These are phyloP conservation scores for Aspergillus nidulans DNA, from an alignment of 495 filamentous ascomycete species.

Conservation along the genomic window DNA sequence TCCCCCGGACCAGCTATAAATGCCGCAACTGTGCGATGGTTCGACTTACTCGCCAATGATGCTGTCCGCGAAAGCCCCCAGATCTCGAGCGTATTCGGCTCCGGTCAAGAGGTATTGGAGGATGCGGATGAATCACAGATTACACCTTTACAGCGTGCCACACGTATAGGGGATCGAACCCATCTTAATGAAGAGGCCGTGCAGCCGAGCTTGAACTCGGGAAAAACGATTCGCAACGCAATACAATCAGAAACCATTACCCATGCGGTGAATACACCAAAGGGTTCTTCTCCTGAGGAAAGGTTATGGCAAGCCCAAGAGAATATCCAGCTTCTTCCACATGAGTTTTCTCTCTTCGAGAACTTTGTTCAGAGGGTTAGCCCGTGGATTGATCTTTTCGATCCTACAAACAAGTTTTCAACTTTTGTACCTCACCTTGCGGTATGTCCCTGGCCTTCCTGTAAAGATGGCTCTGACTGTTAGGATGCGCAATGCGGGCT, in stretches of 20 bases:
- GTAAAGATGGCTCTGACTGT: background rate
- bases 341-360: background rate
- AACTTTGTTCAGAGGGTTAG: conserved; percentile 3
- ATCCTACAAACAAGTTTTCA: background rate
- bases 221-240: background rate
- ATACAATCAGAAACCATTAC: background rate
- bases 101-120: background rate
- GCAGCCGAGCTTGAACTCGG: background rate
- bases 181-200: background rate
- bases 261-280: background rate
- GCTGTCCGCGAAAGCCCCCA: background rate
- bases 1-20: background rate
- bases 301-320: conserved; percentile 1
- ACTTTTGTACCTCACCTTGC: conserved; percentile 2
- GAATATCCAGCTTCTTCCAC: background rate
- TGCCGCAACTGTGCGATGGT: background rate
- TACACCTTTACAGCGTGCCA: background rate
- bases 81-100: background rate
- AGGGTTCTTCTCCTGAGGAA: background rate
- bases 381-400: conserved; percentile 1
- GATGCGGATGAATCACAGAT: background rate
- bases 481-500: background rate
- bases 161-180: background rate
- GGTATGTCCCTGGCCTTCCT: background rate
- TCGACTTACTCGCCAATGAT: background rate